Evolutionary conservation across 192 early-diverging fungal genomes (phyloP), one percentile per base, ranked within the genome.

Genomic region (Funneliformis mosseae): DNA sequence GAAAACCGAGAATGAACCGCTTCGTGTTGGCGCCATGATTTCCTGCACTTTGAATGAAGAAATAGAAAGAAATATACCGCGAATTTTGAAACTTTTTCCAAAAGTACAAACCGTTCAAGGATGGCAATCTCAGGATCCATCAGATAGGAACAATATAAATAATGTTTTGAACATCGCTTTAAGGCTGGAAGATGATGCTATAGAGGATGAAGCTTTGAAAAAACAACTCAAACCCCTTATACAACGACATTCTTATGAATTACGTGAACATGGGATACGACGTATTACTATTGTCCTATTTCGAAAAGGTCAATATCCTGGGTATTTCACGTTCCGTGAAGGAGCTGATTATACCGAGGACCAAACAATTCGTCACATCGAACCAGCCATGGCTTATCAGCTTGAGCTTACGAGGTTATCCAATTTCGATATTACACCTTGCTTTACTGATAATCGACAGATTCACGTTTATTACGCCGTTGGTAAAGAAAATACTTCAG

Each of bases 331-430:
- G 27, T 99, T 96, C 92, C 95, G 96, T 84, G 97, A 97, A 83
- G 89, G 89, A 77, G 81, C 87, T 39, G 93, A 93, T 82, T 98
- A 93, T 84, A 71, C 75, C 39, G 98, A 99, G 85, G 98, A 99
- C 85, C 87, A 91, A 78, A 94, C 97, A 63, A 98, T 99, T 80
- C 95, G 98, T 72, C 96, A 99, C 84, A 96, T 98, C 74, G 98
- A 99, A 90, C 98, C 98, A 12, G 95, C 95, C 21, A 94, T 98
- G 90, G 97, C 98, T 38, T 98, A 98, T 86, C 96, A 97, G 87
- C 89, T 99, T 33, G 98, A 99, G 88, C 86, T 99, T 68, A 90
- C 93, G 43, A 92, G 97, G 48, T 83, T 99, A 83, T 87, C 92
- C 71, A 96, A 97, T 91, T 99, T 97, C 90, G 94, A 96, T 76